Percentiles rank a stretch among this genome's conserved stretches.
These are phyloP conservation scores for Musa itinerans DNA, from an alignment of 176 grass and related monocot species.

Conservation along the genomic window DNA sequence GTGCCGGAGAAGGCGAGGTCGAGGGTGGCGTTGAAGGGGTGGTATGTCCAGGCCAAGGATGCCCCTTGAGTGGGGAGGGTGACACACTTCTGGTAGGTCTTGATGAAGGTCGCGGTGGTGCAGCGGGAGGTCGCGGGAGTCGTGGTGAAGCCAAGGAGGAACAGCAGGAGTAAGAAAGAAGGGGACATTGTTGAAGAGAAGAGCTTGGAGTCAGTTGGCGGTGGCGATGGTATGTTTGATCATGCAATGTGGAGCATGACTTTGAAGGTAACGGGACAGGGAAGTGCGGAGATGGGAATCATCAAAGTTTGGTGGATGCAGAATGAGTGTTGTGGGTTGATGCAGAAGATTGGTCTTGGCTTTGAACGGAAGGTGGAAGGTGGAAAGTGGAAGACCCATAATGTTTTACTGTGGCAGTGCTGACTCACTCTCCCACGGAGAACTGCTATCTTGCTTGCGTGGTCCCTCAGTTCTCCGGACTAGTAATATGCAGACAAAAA, in stretches of 20 bases:
- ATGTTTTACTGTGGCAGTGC: no score
- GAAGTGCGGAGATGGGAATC: background rate
- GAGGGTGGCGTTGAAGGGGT: slow-evolving; percentile 76
- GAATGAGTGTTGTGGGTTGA: background rate
- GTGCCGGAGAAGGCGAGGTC: slow-evolving; percentile 73
- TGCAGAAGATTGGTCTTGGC: background rate
- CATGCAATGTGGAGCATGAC: slow-evolving; percentile 34
- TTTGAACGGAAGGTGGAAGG: background rate
- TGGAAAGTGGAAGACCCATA: no score
- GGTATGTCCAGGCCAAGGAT: slow-evolving; percentile 81
- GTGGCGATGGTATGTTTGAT: slow-evolving; percentile 12
- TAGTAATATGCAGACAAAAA: no score
- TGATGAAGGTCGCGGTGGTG: slow-evolving; percentile 40
- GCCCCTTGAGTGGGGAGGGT: slow-evolving; percentile 74
- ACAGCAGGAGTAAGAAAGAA: slow-evolving; percentile 3
- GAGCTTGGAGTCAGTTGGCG: background rate
- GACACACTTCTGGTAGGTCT: slow-evolving; percentile 75
- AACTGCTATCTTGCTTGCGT: no score
- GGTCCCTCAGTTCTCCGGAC: no score
- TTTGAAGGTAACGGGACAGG: slow-evolving; percentile 68
- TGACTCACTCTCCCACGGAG: no score
- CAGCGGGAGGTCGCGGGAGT: slow-evolving; percentile 26
- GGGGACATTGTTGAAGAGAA: slow-evolving; percentile 2
- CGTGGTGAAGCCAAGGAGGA: background rate
- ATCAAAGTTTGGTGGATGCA: background rate